Percentiles rank a stretch among this genome's conserved stretches.
These are phyloP conservation scores for Candida suzukii DNA, from an alignment of 805 yeast species.

Conservation along the genomic window DNA sequence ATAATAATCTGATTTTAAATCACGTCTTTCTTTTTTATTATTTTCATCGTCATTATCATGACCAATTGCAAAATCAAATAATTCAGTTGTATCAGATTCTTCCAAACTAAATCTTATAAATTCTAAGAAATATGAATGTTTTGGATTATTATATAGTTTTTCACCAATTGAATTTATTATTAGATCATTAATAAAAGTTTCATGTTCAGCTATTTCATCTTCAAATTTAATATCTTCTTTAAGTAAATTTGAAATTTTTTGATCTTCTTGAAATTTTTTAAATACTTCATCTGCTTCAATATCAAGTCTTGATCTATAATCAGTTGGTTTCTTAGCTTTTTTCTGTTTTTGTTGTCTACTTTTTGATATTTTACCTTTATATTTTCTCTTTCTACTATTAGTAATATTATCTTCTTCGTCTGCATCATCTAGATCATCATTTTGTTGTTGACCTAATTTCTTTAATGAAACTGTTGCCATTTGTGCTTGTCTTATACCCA, in stretches of 20 bases:
- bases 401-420: too few relatives aligned
- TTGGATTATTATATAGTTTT: not conserved
- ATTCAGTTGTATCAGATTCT: not conserved
- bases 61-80: not conserved
- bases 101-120: not conserved
- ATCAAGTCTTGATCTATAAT: too few relatives aligned
- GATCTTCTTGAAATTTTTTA: not conserved
- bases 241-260: not conserved
- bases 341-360: too few relatives aligned
- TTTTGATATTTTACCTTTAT: too few relatives aligned
- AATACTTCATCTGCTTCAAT: not conserved
- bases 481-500: not conserved
- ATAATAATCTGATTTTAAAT: too few relatives aligned
- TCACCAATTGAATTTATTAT: not conserved
- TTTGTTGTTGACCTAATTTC: too few relatives aligned
- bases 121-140: not conserved
- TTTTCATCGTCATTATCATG: not conserved
- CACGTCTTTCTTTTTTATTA: too few relatives aligned
- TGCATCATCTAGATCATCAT: too few relatives aligned
- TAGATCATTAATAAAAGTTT: not conserved
- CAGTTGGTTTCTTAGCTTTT: too few relatives aligned
- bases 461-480: not conserved
- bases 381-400: too few relatives aligned
- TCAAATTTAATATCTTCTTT: not conserved
- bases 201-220: not conserved